Percentiles rank a stretch among this genome's conserved stretches.
These are phyloP conservation scores for Apiotrichum laibachii DNA, from an alignment of 1,284 basidiomycete genomes.

Conservation along the genomic window DNA sequence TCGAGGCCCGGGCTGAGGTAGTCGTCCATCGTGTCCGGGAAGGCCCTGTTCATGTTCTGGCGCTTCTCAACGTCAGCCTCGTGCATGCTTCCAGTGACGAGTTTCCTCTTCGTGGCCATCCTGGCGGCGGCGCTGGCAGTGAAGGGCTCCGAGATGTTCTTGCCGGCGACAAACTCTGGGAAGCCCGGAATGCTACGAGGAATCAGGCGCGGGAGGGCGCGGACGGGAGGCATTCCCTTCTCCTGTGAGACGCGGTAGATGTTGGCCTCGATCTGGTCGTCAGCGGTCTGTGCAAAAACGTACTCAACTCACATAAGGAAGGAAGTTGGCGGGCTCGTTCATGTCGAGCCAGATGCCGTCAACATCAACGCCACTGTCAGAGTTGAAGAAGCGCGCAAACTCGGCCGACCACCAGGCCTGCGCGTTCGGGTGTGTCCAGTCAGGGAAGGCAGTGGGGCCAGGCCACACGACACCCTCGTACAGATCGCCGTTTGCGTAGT, in stretches of 20 bases:
- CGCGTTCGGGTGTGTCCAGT: slow-evolving; percentile 64
- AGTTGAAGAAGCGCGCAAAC: slow-evolving; percentile 61
- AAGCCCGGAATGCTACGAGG: slow-evolving; percentile 19
- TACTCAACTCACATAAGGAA: slow-evolving; percentile 22
- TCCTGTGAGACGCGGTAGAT: slow-evolving; percentile 26
- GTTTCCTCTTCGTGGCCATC: not conserved
- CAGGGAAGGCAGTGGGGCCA: slow-evolving; percentile 62
- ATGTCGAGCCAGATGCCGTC: slow-evolving; percentile 65
- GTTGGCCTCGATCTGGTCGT: slow-evolving; percentile 27
- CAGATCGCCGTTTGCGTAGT: slow-evolving; percentile 60
- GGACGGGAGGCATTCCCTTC: slow-evolving; percentile 19
- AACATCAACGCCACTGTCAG: slow-evolving; percentile 22
- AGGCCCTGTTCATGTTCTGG: not conserved
- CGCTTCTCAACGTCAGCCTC: not conserved
- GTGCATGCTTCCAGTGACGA: too few relatives aligned
- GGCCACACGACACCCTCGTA: slow-evolving; percentile 69
- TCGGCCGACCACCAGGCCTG: slow-evolving; percentile 63
- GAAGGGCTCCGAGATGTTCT: slow-evolving; percentile 24
- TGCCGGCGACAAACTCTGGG: slow-evolving; percentile 16
- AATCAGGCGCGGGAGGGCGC: slow-evolving; percentile 19
- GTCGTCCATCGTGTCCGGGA: slow-evolving; percentile 16
- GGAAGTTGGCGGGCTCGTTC: slow-evolving; percentile 56
- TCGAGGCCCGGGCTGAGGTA: slow-evolving; percentile 24
- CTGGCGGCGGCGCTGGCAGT: not conserved
- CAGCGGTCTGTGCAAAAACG: not conserved